Evolutionary conservation across 805 yeast genomes (phyloP).

Genomic region (Saccharomycopsis capsularis): DNA sequence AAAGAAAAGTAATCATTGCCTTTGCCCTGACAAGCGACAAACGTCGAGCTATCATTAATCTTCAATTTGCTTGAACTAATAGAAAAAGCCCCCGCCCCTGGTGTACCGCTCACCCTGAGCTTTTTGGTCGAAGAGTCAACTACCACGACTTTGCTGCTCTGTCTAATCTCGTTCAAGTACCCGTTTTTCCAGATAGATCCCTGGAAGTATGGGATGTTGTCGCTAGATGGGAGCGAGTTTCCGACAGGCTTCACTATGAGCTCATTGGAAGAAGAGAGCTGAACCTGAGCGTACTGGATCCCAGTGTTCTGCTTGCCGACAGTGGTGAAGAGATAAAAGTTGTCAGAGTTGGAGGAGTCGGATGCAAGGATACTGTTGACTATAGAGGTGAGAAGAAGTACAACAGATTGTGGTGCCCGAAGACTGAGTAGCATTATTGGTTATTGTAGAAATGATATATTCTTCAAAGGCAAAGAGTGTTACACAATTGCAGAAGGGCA

Average conservation of each 20-base stretch:
- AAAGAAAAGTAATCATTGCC: neutral
- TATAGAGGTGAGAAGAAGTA: no score
- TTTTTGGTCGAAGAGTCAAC: slow-evolving; percentile 3
- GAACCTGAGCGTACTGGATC: slow-evolving; percentile 12
- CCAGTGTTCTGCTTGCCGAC: slow-evolving; percentile 2
- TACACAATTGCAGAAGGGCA: no score
- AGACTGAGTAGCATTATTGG: no score
- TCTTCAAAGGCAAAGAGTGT: no score
- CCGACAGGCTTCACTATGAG: neutral
- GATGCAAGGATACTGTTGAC: no score
- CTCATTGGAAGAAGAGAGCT: neutral
- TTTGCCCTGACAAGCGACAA: slow-evolving; percentile 10
- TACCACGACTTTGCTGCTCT: slow-evolving; percentile 1
- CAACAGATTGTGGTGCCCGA: no score
- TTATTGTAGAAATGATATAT: no score
- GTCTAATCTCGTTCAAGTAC: slow-evolving; percentile 5
- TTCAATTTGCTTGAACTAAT: neutral
- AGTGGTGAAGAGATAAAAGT: slow-evolving; percentile 10
- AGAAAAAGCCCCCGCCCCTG: slow-evolving; percentile 9
- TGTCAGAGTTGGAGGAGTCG: no score
- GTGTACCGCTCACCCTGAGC: neutral
- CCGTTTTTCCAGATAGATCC: slow-evolving; percentile 13
- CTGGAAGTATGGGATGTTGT: neutral
- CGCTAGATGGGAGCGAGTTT: neutral
- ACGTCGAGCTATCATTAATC: neutral